Conservation (phyloP, 2,329 filamentous ascomycete species). For the Lachnellula subtilissima region DNA sequence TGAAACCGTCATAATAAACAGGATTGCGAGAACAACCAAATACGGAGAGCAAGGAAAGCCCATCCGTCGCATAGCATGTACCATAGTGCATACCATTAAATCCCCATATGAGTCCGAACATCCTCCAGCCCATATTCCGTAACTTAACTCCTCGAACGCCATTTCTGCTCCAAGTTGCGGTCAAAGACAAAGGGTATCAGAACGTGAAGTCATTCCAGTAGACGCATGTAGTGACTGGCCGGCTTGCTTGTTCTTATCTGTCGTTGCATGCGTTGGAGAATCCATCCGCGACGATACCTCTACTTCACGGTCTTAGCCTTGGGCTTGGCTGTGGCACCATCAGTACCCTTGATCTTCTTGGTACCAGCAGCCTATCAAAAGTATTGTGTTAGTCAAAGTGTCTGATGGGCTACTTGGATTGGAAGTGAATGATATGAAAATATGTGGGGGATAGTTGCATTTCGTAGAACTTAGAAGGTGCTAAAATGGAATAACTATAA, state of each 20-base stretch:
- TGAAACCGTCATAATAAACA: slow-evolving; percentile 5
- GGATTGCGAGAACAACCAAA: not conserved
- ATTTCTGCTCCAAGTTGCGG: slow-evolving; percentile 9
- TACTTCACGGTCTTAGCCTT: slow-evolving; percentile 21
- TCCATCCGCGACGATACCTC: slow-evolving; percentile 10
- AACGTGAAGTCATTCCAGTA: slow-evolving; percentile 18
- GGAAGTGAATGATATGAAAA: not conserved
- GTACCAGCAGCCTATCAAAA: slow-evolving; percentile 30
- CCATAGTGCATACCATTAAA: slow-evolving; percentile 12
- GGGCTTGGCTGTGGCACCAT: slow-evolving; percentile 16
- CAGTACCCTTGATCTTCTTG: slow-evolving; percentile 35
- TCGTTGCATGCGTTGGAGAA: slow-evolving; percentile 13
- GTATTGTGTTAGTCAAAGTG: slow-evolving; percentile 6
- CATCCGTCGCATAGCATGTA: slow-evolving; percentile 9
- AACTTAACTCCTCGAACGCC: slow-evolving; percentile 23
- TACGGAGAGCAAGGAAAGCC: not conserved
- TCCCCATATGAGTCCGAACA: slow-evolving; percentile 1
- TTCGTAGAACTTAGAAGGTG: not conserved
- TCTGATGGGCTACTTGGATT: not conserved
- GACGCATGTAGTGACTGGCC: slow-evolving; percentile 8
- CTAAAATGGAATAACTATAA: not conserved
- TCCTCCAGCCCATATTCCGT: not conserved
- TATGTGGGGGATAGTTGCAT: not conserved
- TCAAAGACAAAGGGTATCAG: slow-evolving; percentile 19
- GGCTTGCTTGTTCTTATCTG: slow-evolving; percentile 12